Evolutionary conservation across 169 alveolate species (phyloP).

Genomic region (Plasmodium malariae): DNA sequence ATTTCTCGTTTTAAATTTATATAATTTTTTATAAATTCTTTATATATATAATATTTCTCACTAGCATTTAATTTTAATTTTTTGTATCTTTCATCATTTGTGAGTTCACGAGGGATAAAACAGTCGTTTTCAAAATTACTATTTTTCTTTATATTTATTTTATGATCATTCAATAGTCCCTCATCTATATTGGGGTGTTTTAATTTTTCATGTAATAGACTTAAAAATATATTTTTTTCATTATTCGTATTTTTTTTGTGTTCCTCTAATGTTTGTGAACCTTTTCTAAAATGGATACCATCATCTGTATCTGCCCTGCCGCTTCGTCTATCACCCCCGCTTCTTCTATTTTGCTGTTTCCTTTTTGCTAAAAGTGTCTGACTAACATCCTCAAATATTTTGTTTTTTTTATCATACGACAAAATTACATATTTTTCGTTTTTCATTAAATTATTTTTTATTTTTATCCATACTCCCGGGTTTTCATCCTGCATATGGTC

Average conservation of each 20-base stretch:
- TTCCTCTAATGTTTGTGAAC: neutral
- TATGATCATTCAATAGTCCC: neutral
- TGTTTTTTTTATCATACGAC: slow-evolving; percentile 37
- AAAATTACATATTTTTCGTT: slow-evolving; percentile 41
- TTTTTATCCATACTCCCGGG: slow-evolving; percentile 41
- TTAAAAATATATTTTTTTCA: slow-evolving; percentile 26
- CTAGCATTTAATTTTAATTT: slow-evolving; percentile 7
- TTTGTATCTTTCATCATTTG: slow-evolving; percentile 34
- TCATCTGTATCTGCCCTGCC: neutral
- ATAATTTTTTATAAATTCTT: slow-evolving; percentile 36
- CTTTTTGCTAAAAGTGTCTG: slow-evolving; percentile 14
- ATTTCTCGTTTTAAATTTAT: slow-evolving; percentile 31
- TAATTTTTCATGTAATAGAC: slow-evolving; percentile 37
- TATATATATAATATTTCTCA: slow-evolving; percentile 28
- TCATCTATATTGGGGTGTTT: slow-evolving; percentile 30
- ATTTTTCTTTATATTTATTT: neutral
- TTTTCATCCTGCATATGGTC: slow-evolving; percentile 1
- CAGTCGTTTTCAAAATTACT: slow-evolving; percentile 15
- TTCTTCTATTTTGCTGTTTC: neutral
- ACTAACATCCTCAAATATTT: slow-evolving; percentile 34
- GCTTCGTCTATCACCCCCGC: neutral
- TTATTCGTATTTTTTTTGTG: neutral
- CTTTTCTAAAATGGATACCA: neutral
- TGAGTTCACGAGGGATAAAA: slow-evolving; percentile 7
- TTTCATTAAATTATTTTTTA: slow-evolving; percentile 41